These are phyloP conservation scores for Candida nanaspora DNA, from an alignment of 805 yeast species.

Conservation along the genomic window DNA sequence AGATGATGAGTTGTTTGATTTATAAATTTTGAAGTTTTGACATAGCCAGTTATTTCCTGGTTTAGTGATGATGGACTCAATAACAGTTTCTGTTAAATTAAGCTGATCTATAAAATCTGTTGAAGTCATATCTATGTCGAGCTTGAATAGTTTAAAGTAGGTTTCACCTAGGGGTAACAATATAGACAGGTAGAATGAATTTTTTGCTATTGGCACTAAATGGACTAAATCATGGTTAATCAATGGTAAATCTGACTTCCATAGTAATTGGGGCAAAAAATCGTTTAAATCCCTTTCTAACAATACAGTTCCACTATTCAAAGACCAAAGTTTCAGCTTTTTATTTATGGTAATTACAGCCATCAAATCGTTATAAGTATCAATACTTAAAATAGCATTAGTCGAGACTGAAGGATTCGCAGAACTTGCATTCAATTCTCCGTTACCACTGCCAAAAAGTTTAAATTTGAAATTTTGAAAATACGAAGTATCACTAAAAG, in stretches of 20 bases:
- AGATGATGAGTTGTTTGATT: too few species aligned
- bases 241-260: conserved; percentile 3
- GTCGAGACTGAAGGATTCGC: conserved; percentile 6
- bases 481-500: conserved; percentile 50
- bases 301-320: conserved; percentile 24
- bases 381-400: conserved; percentile 14
- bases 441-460: conserved; percentile 12
- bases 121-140: conserved; percentile 8
- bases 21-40: conserved; percentile 12
- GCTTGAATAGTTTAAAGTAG: conserved; percentile 14
- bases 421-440: conserved; percentile 1
- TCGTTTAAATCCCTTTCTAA: conserved; percentile 16
- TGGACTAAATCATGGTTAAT: conserved; percentile 7
- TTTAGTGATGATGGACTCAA: conserved; percentile 4
- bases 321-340: conserved; percentile 53
- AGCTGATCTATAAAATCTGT: too few species aligned
- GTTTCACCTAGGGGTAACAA: conserved; percentile 20
- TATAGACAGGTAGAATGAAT: conserved; percentile 11
- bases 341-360: conserved; percentile 48
- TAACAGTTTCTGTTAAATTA: not conserved
- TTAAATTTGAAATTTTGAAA: conserved; percentile 24
- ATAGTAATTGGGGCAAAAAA: conserved; percentile 11
- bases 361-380: conserved; percentile 8
- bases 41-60: conserved; percentile 17
- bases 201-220: not conserved